Evolutionary conservation across 495 filamentous ascomycete genomes (phyloP).

Genomic region (Aspergillus biplanus): DNA sequence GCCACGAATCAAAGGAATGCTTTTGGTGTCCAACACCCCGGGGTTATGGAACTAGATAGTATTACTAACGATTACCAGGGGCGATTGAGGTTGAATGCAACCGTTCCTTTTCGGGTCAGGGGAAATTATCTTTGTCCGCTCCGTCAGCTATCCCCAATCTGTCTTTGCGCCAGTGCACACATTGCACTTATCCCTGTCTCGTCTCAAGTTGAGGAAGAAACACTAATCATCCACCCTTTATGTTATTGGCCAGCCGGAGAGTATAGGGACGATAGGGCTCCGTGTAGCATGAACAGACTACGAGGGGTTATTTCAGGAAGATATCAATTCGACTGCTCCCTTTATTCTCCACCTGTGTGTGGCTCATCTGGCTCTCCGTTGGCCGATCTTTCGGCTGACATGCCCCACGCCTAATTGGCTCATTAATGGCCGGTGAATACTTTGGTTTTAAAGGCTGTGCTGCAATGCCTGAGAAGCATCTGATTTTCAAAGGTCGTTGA

Average conservation of each 20-base stretch:
- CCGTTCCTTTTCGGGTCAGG: conserved; percentile 1
- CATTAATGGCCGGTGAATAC: conserved; percentile 5
- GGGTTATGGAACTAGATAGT: not conserved
- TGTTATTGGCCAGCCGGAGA: not conserved
- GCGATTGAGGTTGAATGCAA: conserved; percentile 11
- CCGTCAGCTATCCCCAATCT: not conserved
- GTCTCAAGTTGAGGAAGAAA: not conserved
- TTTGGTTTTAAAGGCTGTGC: not conserved
- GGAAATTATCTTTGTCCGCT: not conserved
- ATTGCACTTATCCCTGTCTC: not conserved
- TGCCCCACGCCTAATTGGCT: conserved; percentile 16
- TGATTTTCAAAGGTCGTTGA: not conserved
- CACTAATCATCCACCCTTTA: not conserved
- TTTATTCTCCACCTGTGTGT: conserved; percentile 1
- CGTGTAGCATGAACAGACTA: not conserved
- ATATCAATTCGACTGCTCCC: not conserved
- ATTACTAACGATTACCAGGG: conserved; percentile 3
- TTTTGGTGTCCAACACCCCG: conserved; percentile 4
- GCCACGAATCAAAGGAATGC: conserved; percentile 20
- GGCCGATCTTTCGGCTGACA: not conserved
- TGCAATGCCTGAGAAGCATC: not conserved
- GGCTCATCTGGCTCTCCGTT: not conserved
- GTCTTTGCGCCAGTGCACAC: not conserved
- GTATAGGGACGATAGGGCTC: not conserved
- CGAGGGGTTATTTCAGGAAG: not conserved